Evolutionary conservation across 208 protist species (phyloP), one percentile per base, ranked within the genome.

Genomic region (Leishmania amazonensis): DNA sequence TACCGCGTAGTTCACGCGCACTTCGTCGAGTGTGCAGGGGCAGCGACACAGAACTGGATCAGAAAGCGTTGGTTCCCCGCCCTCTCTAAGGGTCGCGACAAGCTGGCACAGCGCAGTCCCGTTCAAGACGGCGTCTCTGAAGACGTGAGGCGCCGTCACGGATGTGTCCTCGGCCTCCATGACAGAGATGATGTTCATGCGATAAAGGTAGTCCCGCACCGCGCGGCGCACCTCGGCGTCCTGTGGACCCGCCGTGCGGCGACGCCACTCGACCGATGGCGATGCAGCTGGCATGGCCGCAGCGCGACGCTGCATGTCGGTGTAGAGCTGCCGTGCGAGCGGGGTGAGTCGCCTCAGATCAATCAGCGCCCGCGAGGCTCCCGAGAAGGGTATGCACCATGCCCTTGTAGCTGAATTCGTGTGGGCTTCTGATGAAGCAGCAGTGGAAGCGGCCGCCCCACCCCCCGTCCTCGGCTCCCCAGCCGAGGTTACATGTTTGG

Each of bases 101-200:
- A 97, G 85, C 74, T 89, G 90, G 60, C 88, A 88, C 28, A 95
- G 79, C 0, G 91, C 94, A 53, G 83, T 79, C 9, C 91, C 94
- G 81, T 97, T 97, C 77, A 91, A 84, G 11, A 97, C 84, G 35
- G 89, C 84, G 75, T 97, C 94, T 47, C 82, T 75, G 51, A 95
- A 88, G 21, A 53, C 78, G 54, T 54, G 62, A 24, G 82, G 42
- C 49, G 42, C 60, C 40, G 57, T 42, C 4, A 54, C 79, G 19
- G 57, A 58, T 13, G 75, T 67, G 8, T 83, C 60, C 40, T 62
- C 42, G n/a, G 19, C n/a, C 40, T 90, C 85, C 54, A 80, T 35
- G n/a, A 65, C 64, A 54, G 83, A 79, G 17, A 95, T 72, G 67
- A 96, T 91, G 81, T 94, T 89, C 83, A 95, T 88, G 54, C 93